Evolutionary conservation across 176 grass and related monocot species (phyloP), one percentile per base, ranked within the genome.

Genomic region (Otatea glauca): DNA sequence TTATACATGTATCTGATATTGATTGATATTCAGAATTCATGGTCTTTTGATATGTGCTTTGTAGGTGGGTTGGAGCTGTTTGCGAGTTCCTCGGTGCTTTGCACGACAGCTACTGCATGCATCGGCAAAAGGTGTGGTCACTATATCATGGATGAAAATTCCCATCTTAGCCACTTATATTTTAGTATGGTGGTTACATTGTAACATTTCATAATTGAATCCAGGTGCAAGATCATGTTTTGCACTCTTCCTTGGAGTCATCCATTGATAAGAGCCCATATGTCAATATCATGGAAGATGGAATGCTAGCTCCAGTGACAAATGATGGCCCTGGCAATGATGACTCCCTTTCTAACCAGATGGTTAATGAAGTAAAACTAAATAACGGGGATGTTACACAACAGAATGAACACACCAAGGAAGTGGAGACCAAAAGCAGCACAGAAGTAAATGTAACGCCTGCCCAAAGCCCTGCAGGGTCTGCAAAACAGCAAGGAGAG

Each of bases 211-310:
- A 15, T 88, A 84, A 81, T 71, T 83, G 37, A 62, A 77, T 87
- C 72, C 84, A 98, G 91, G 77, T 76, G 15, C 67, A 83, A 77
- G 76, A 74, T 65, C 85, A 58, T 66, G 86, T 74, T 65, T 72
- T 92, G 81, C 93, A 86, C 79, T 87, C 90, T 91, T 94, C 84
- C 9, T 73, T 99, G 67, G 90, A 94, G 79, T 96, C 91, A 9
- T 86, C 92, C 12, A 96, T 94, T 65, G 93, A 94, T 84, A 90
- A 92, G 59, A 95, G 88, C 67, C 96, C 96, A 4, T 99, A 99
- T 86, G 81, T 94, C 29, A 99, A 88, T 86, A 55, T 96, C 70
- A 84, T 84, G 82, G 91, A 87, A 88, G 91, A 99, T 86, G 96
- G 93, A 81, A 86, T 94, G 89, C 42, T 96, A 81, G 83, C 93